These are phyloP conservation scores for Ceratobasidium theobromae DNA, from an alignment of 1,284 basidiomycete species.

Conservation along the genomic window DNA sequence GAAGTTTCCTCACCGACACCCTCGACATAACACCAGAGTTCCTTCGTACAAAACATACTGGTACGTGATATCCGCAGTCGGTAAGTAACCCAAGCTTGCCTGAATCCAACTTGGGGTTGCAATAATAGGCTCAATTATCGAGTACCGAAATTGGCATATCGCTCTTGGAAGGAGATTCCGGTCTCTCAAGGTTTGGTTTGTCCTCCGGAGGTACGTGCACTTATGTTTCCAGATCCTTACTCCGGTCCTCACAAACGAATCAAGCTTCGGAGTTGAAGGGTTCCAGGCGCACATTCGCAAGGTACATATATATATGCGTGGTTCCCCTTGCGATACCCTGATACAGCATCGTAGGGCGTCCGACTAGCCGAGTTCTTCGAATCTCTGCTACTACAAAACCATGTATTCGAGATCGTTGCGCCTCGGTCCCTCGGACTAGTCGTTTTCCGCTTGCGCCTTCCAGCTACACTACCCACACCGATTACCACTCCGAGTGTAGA, in stretches of 20 bases:
- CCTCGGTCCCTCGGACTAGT: constrained; percentile 65
- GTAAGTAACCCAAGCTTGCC: constrained; percentile 43
- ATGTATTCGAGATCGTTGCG: constrained; percentile 60
- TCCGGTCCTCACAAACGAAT: too few species aligned
- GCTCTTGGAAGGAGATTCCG: constrained; percentile 87
- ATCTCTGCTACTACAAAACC: constrained; percentile 54
- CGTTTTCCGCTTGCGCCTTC: constrained; percentile 69
- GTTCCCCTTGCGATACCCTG: too few species aligned
- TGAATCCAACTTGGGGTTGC: not conserved
- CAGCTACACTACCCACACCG: constrained; percentile 32
- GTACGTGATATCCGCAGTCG: too few species aligned
- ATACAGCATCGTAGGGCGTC: too few species aligned
- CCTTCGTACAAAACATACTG: constrained; percentile 72
- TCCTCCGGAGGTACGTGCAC: constrained; percentile 56
- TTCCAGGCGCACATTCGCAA: constrained; percentile 74
- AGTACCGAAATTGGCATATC: constrained; percentile 94
- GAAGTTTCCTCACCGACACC: constrained; percentile 73
- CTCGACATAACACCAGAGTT: constrained; percentile 88
- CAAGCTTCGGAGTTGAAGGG: constrained; percentile 71
- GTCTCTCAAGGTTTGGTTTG: constrained; percentile 91
- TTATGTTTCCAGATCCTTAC: not conserved
- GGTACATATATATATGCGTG: constrained; percentile 44
- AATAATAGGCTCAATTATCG: constrained; percentile 81
- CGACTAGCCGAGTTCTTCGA: constrained; percentile 63
- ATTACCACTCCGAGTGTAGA: constrained; percentile 34